A percentile compares a stretch with the other conserved stretches of the same genome.
Evolutionary conservation across 257 asterid genomes (phyloP).

Genomic region (Voacanga thouarsii): DNA sequence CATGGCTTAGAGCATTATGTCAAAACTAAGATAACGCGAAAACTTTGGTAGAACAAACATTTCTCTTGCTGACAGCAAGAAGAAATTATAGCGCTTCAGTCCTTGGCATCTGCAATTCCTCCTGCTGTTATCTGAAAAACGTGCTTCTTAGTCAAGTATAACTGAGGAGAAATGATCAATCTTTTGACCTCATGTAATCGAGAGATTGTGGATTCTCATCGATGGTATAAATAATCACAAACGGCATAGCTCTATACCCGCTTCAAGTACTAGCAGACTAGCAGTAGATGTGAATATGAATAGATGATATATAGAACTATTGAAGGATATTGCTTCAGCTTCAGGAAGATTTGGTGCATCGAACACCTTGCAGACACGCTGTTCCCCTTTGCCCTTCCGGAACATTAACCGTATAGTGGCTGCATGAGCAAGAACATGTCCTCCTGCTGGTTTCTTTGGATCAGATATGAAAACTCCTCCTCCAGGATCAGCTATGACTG

Average conservation of each 20-base stretch:
- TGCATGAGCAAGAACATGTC: constrained; percentile 97
- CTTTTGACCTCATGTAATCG: background rate
- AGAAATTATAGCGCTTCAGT: constrained; percentile 31
- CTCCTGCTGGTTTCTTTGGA: constrained; percentile 98
- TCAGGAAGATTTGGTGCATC: constrained; percentile 99
- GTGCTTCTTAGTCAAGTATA: constrained; percentile 52
- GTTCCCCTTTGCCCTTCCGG: constrained; percentile 99
- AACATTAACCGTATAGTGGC: constrained; percentile 94
- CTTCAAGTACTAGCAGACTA: no score
- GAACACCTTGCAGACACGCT: constrained; percentile 96
- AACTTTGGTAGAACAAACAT: background rate
- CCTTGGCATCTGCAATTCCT: constrained; percentile 97
- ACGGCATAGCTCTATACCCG: no score
- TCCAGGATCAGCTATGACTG: constrained; percentile 99
- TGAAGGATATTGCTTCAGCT: constrained; percentile 96
- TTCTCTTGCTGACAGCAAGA: background rate
- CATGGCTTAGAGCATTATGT: background rate
- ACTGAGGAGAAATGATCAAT: background rate
- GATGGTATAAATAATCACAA: background rate
- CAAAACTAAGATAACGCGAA: background rate
- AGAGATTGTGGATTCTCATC: background rate
- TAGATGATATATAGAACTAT: background rate
- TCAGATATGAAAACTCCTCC: constrained; percentile 97
- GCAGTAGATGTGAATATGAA: constrained; percentile 9
- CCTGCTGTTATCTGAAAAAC: constrained; percentile 93